Evolutionary conservation across 2,329 filamentous ascomycete species (phyloP).

Genomic region (Scortechinia acanthostroma): DNA sequence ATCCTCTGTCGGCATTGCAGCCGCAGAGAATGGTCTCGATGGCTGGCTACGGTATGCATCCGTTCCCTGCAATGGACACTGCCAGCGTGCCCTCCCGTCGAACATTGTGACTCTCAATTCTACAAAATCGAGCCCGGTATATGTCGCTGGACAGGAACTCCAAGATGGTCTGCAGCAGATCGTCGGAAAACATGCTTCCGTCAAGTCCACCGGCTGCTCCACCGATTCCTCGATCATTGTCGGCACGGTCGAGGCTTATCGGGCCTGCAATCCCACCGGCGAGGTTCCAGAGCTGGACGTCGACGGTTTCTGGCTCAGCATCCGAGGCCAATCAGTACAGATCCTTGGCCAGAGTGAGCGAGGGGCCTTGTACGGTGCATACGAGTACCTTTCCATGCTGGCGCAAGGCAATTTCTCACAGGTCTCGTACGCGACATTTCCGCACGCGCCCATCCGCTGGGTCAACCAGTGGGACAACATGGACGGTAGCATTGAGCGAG

Average conservation of each 20-base stretch:
- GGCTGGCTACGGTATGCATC: conserved; percentile 61
- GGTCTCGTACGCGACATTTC: conserved; percentile 40
- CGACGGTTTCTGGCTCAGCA: conserved; percentile 56
- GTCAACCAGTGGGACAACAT: conserved; percentile 71
- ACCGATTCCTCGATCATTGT: conserved; percentile 30
- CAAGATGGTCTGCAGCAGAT: conserved; percentile 48
- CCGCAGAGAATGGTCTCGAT: conserved; percentile 51
- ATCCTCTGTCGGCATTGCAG: conserved; percentile 24
- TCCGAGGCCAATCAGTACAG: conserved; percentile 32
- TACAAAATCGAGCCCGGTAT: conserved; percentile 44
- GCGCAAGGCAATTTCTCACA: conserved; percentile 45
- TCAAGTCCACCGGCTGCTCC: conserved; percentile 16
- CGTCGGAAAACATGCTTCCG: conserved; percentile 34
- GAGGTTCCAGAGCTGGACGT: conserved; percentile 31
- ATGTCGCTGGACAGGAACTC: conserved; percentile 50
- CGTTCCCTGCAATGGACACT: conserved; percentile 26
- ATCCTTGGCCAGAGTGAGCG: conserved; percentile 62
- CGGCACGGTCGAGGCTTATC: conserved; percentile 36
- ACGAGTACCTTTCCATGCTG: conserved; percentile 61
- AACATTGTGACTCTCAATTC: conserved; percentile 44
- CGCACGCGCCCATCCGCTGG: conserved; percentile 58
- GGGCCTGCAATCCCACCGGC: conserved; percentile 18
- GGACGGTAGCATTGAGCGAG: conserved; percentile 59
- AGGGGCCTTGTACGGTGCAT: conserved; percentile 62
- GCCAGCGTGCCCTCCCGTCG: conserved; percentile 31